Evolutionary conservation across 2,329 filamentous ascomycete genomes (phyloP), one percentile per base, ranked within the genome.

Genomic region (Rutstroemia sp.): DNA sequence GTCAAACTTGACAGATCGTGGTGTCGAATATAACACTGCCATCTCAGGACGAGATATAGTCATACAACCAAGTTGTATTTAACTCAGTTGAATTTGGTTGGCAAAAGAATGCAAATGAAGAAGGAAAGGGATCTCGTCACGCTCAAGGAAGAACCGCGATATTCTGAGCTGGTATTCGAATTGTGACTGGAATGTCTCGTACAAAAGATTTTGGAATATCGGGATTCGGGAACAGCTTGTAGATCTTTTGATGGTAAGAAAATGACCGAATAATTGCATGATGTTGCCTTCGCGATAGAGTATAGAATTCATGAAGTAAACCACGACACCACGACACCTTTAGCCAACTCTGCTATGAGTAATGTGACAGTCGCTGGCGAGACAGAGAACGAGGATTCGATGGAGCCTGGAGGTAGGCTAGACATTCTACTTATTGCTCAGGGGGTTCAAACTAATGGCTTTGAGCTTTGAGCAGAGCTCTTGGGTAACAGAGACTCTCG

Each of bases 401-500:
- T 81, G 71, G 83, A 86, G 68, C 30, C 80, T 81, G 71, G 83
- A 86, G 68, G 57, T 58, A 50, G 9, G 45, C 16, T 14, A 10
- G 7, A 14, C 19, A 25, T 39, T 21, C 27, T 27, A 38, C 2
- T 23, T 23, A 17, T n/a, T 44, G 5, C 8, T 8, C 19, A 19
- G 19, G 8, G 16, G 6, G 5, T 6, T 38, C 16, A 40, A 42
- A 16, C 25, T 57, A 44, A 57, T 46, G 1, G 16, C 6, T 48
- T 16, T 17, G 23, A 16, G 27, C 10, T 58, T 16, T 17, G 23
- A 16, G 27, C 10, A 60, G 58, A 63, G 61, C 61, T 86, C 84
- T 67, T 76, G 83, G 68, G 82, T 84, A 63, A 81, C 82, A 0
- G 82, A 86, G 67, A 79, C 83, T 54, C 61, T 86, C 63, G 86